These are phyloP conservation scores for Elaphomyces granulatus DNA, from an alignment of 495 filamentous ascomycete genomes.

Conservation along the genomic window DNA sequence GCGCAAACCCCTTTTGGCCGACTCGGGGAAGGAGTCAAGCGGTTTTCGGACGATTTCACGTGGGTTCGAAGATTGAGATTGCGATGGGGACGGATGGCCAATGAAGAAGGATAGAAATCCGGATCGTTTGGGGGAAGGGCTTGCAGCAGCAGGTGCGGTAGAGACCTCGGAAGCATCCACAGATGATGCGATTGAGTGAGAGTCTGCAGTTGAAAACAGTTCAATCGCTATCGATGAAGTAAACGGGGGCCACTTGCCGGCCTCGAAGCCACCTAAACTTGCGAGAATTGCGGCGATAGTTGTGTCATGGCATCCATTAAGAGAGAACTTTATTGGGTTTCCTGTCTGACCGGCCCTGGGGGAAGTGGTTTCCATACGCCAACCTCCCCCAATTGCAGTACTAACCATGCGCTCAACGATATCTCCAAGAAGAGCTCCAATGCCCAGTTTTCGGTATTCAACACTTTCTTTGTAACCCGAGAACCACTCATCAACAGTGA, in stretches of 20 bases:
- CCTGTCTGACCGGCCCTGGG: conserved; percentile 29
- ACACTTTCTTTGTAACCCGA: conserved; percentile 65
- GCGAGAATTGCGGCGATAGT: conserved; percentile 69
- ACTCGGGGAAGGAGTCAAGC: conserved; percentile 18
- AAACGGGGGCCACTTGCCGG: conserved; percentile 72
- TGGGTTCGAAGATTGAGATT: conserved; percentile 9
- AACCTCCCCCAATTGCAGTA: conserved; percentile 44
- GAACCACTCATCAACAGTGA: conserved; percentile 89
- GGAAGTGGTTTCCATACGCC: conserved; percentile 39
- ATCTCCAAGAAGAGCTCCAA: conserved; percentile 73
- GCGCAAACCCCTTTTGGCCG: conserved; percentile 37
- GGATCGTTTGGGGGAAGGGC: conserved; percentile 7
- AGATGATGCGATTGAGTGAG: conserved; percentile 2
- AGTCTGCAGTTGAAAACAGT: conserved; percentile 48
- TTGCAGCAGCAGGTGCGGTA: conserved; percentile 12
- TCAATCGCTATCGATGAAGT: conserved; percentile 87
- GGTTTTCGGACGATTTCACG: conserved; percentile 24
- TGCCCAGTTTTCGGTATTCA: conserved; percentile 79
- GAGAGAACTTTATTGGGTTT: conserved; percentile 48
- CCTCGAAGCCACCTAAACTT: conserved; percentile 63
- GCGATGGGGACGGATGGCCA: conserved; percentile 12
- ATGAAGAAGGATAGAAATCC: conserved; percentile 22
- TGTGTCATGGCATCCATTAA: conserved; percentile 91
- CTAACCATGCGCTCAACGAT: conserved; percentile 72
- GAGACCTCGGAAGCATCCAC: conserved; percentile 14